A percentile compares a stretch with the other conserved stretches of the same genome.
Evolutionary conservation across 2,329 filamentous ascomycete genomes (phyloP).

Genomic region (Rhinocladiella mackenziei): DNA sequence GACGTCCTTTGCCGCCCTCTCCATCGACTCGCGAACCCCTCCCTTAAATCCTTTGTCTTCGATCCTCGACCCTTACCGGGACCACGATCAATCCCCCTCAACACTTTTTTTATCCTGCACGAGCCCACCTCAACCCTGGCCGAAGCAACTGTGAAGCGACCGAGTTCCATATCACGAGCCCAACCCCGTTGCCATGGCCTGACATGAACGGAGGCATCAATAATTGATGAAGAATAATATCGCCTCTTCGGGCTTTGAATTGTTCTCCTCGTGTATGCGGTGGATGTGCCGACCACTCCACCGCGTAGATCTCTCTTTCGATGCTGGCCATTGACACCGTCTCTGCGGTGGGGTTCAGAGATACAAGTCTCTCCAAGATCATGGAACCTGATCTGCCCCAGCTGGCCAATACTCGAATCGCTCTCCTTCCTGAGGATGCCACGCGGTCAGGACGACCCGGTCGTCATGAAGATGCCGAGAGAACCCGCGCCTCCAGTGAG

Average conservation of each 20-base stretch:
- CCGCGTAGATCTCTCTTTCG: conserved; percentile 9
- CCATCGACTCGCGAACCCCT: background rate
- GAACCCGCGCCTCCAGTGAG: conserved; percentile 22
- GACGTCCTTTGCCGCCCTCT: background rate
- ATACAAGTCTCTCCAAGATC: conserved; percentile 16
- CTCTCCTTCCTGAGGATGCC: conserved; percentile 23
- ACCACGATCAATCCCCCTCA: background rate
- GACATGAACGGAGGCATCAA: no score
- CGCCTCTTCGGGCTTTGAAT: background rate
- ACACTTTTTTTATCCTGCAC: background rate
- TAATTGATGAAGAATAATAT: no score
- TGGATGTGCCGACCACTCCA: conserved; percentile 17
- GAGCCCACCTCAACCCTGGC: no score
- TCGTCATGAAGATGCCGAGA: conserved; percentile 21
- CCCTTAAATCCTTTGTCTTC: background rate
- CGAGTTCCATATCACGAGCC: background rate
- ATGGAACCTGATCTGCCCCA: conserved; percentile 23
- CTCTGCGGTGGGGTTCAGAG: conserved; percentile 20
- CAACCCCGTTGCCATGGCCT: background rate
- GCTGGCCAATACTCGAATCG: conserved; percentile 9
- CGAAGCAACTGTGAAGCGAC: background rate
- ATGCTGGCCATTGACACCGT: conserved; percentile 25
- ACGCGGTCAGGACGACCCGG: conserved; percentile 18
- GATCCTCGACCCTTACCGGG: background rate
- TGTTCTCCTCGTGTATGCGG: conserved; percentile 10